Evolutionary conservation across 306 rosid genomes (phyloP), one percentile per base, ranked within the genome.

Genomic region (Fagus crenata): DNA sequence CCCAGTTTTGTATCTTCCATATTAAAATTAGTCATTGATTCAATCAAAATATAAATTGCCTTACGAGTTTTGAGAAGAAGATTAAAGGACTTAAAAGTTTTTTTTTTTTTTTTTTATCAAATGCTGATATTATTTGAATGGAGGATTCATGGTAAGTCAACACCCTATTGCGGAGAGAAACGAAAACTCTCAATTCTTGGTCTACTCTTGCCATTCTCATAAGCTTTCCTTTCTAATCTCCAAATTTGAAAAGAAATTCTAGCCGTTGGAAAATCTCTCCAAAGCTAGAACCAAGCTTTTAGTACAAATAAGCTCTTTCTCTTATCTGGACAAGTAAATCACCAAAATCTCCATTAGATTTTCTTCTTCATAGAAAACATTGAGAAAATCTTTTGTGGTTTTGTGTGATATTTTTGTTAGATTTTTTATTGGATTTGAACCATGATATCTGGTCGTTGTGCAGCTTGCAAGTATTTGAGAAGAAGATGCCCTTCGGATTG

Each of bases 391-490:
- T 82, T 46, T 42, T 75, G 40, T 22, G 28, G 28, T 0, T 22
- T 22, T 22, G 28, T 22, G 28, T 22, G 28, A 22, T 22, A 22
- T 22, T 22, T 22, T 22, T 22, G 36, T 67, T 72, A 28, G 86
- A 83, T 86, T 79, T 76, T 78, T 4, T 67, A 3, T 56, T 51
- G 7, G 65, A 63, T 84, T 81, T 31, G 28, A 76, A 78, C 6
- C 56, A 82, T 82, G 81, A 76, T 73, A 33, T 60, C 65, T 5
- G 81, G 80, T 74, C 86, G 89, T 15, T 92, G 91, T 84, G 95
- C 91, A 35, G 95, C 93, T 83, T 92, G 97, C 77, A 92, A 87
- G 85, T 85, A 83, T 84, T 85, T 89, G 53, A 92, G 96, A 83
- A 88, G 93, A 72, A 89, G 74, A 54, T 95, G 95, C 22, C 87